Percentiles rank a stretch among this genome's conserved stretches.
phyloP scores from a whole-genome alignment of 495 filamentous ascomycete species.

The Talaromyces liani region DNA sequence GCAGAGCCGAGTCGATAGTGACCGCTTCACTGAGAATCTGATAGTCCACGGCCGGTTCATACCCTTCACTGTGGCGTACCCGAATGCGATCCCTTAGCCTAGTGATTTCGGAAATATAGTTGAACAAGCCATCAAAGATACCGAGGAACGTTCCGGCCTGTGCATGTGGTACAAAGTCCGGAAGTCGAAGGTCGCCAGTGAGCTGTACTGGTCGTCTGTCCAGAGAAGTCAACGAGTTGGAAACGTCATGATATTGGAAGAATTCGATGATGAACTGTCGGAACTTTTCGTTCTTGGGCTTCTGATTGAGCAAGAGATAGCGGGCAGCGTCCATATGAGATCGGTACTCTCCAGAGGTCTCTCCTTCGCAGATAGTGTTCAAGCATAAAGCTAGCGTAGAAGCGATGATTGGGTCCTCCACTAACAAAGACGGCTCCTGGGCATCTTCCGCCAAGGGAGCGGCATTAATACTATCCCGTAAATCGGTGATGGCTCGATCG shows the following conservation, averaged over 20 bases:
- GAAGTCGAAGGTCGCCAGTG: conserved; percentile 55
- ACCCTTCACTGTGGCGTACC: conserved; percentile 50
- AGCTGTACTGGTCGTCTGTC: conserved; percentile 48
- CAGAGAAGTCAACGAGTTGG: conserved; percentile 68
- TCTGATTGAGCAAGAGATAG: conserved; percentile 55
- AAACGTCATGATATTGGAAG: conserved; percentile 85
- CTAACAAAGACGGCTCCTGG: conserved; percentile 30
- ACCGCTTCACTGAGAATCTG: conserved; percentile 65
- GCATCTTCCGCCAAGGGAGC: conserved; percentile 14
- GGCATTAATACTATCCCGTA: conserved; percentile 38
- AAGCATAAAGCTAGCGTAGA: conserved; percentile 78
- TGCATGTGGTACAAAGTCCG: conserved; percentile 66
- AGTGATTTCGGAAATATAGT: conserved; percentile 73
- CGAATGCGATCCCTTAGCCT: conserved; percentile 72
- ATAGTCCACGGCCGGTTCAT: conserved; percentile 69
- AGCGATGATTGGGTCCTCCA: conserved; percentile 56
- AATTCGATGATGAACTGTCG: conserved; percentile 82
- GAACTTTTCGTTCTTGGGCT: conserved; percentile 56
- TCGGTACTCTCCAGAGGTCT: conserved; percentile 69
- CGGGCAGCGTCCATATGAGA: conserved; percentile 74
- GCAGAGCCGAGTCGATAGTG: conserved; percentile 69
- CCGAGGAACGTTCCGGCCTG: conserved; percentile 68
- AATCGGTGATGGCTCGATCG: conserved; percentile 35
- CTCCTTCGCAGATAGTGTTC: conserved; percentile 72
- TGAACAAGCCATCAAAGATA: conserved; percentile 81